Base-by-base conservation (phyloP, 345 rosid species). In the Punica granatum region DNA sequence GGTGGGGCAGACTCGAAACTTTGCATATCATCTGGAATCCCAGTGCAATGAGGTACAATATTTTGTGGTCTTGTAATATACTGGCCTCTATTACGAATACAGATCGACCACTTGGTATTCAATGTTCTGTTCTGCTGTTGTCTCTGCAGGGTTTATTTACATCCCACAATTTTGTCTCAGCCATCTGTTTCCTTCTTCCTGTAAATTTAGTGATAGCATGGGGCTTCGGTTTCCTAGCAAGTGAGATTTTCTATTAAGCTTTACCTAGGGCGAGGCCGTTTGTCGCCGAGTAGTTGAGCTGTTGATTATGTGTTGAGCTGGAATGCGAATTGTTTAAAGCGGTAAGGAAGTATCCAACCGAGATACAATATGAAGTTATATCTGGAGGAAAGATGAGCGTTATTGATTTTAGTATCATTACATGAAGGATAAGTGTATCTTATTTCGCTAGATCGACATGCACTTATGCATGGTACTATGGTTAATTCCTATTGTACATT, bases 1-100 rank as follows among this genome's bases (percentile, higher is more conserved):
- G 99, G 99, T 46, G 99, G 99, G 48, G 92, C 73, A 49, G 98
- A 95, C 75, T 75, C 88, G 13, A 87, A 87, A 78, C 92, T 95
- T 70, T 73, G 86, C 63, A 82, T 95, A 34, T 86, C 89, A 63
- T 80, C 96, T 0, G 96, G 76, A 46, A 74, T 87, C 43, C 64
- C 85, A 58, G 77, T 89, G 62, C 71, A 73, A 51, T 90, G 81
- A 86, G 84, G 66, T 60, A 71, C 25, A 9, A 31, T 54, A 14
- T 60, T 4, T 23, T 25, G 14, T n/a, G 6, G 14, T 25, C 31
- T 23, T 25, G 10, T 1, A 23, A 53, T 9, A 53, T 19, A 1
- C 7, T 8, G n/a, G 53, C 23, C 53, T 46, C 31, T 23, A 53
- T 23, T 11, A 49, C 31, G 23, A n/a, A 11, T 11, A 23, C 31